Evolutionary conservation across 2,329 filamentous ascomycete species (phyloP).

Genomic region (Zymoseptoria ardabiliae): DNA sequence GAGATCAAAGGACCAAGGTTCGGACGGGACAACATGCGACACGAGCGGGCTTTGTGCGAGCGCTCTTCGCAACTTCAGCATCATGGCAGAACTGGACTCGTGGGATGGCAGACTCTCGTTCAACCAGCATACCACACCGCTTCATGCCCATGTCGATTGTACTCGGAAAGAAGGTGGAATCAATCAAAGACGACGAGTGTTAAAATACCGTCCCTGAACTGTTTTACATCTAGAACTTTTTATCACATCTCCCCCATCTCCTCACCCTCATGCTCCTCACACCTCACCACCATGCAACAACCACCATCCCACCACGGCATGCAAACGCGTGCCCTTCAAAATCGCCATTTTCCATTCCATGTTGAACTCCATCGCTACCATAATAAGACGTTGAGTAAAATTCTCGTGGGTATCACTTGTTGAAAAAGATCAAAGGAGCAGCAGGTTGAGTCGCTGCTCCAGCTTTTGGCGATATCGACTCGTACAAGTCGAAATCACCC

Average conservation of each 20-base stretch:
- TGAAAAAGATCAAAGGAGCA: not conserved
- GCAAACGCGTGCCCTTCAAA: not conserved
- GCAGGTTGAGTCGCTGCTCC: not conserved
- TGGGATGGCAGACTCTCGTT: too few relatives aligned
- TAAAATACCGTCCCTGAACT: not conserved
- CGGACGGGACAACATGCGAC: too few relatives aligned
- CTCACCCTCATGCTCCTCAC: not conserved
- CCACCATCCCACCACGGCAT: not conserved
- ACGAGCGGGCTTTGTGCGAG: too few relatives aligned
- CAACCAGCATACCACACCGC: too few relatives aligned
- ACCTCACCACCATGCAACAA: not conserved
- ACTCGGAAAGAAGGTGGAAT: too few relatives aligned
- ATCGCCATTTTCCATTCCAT: constrained; percentile 1
- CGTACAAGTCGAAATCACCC: not conserved
- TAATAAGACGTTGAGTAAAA: constrained; percentile 2
- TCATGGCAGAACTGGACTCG: too few relatives aligned
- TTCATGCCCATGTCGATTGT: too few relatives aligned
- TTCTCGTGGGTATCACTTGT: constrained; percentile 1
- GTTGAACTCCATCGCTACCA: constrained; percentile 1
- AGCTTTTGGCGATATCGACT: not conserved
- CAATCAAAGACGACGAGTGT: not conserved
- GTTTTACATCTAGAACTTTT: not conserved
- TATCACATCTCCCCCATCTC: not conserved
- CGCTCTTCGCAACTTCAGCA: too few relatives aligned
- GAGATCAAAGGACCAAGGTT: too few relatives aligned